phyloP scores from a whole-genome alignment of 2,329 filamentous ascomycete species.

The Trichophyton rubrum region DNA sequence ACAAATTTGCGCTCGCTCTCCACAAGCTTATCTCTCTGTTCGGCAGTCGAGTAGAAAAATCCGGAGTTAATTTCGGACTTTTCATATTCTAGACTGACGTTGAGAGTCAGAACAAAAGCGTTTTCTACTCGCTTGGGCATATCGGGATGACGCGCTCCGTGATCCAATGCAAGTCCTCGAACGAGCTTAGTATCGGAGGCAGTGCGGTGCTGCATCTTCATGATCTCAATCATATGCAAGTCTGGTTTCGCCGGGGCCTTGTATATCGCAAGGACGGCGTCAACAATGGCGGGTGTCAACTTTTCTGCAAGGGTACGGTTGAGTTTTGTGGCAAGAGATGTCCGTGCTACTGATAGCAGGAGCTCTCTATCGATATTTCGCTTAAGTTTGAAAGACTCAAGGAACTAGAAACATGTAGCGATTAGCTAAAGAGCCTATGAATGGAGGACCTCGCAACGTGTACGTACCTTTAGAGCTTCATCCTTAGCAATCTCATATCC shows the following conservation, averaged over 20 bases:
- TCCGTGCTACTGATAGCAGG: constrained; percentile 81
- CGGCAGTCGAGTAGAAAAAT: constrained; percentile 96
- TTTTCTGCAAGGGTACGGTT: constrained; percentile 79
- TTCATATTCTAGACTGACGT: constrained; percentile 95
- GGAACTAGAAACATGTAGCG: constrained; percentile 51
- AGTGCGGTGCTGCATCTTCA: constrained; percentile 99
- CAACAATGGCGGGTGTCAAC: constrained; percentile 88
- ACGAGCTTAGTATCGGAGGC: constrained; percentile 95
- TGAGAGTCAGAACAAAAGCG: constrained; percentile 85
- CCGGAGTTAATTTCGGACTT: constrained; percentile 98
- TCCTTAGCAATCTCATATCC: constrained; percentile 94
- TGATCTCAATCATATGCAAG: constrained; percentile 98
- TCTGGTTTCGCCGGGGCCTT: constrained; percentile 82
- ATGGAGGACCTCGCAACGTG: not conserved
- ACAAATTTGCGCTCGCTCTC: constrained; percentile 94
- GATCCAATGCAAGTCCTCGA: constrained; percentile 80
- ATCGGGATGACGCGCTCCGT: constrained; percentile 90
- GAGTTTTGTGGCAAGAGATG: constrained; percentile 89
- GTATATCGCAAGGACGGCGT: constrained; percentile 91
- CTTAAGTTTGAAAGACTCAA: constrained; percentile 83
- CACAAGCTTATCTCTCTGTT: constrained; percentile 94
- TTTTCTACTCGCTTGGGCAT: constrained; percentile 97
- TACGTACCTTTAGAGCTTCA: constrained; percentile 66
- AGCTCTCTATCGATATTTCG: constrained; percentile 87
- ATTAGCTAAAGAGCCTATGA: not conserved